phyloP scores from a whole-genome alignment of 192 early-diverging fungal genomes.

The Coemansia sp. region DNA sequence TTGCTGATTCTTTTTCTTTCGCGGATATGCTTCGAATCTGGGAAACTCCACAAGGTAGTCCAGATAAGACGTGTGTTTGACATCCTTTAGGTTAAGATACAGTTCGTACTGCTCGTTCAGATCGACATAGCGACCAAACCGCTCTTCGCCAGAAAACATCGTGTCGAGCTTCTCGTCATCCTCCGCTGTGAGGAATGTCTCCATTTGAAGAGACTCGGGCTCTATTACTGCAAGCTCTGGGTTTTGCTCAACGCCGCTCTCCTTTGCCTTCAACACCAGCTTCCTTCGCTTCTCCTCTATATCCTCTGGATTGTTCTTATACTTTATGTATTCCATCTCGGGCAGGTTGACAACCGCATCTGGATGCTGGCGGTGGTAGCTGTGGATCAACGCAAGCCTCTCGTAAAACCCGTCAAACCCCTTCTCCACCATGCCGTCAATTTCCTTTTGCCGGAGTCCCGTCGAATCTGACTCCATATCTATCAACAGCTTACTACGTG shows the following conservation, averaged over 20 bases:
- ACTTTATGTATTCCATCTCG: conserved; percentile 74
- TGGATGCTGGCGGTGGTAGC: conserved; percentile 76
- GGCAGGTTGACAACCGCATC: conserved; percentile 75
- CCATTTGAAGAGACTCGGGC: neutral
- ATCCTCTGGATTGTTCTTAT: conserved; percentile 49
- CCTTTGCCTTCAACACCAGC: conserved; percentile 28
- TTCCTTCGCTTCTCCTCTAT: conserved; percentile 53
- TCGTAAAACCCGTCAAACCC: conserved; percentile 86
- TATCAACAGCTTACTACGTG: conserved; percentile 61
- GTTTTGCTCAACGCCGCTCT: conserved; percentile 14
- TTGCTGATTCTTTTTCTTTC: conserved; percentile 7
- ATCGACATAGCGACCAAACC: conserved; percentile 81
- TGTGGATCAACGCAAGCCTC: conserved; percentile 78
- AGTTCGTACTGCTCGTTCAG: conserved; percentile 74
- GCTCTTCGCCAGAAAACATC: conserved; percentile 93
- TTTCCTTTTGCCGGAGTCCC: conserved; percentile 70
- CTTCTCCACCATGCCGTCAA: conserved; percentile 65
- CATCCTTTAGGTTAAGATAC: conserved; percentile 78
- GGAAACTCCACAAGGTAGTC: conserved; percentile 58
- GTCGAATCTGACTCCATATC: conserved; percentile 71
- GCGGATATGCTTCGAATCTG: conserved; percentile 21
- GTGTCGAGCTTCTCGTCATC: conserved; percentile 62
- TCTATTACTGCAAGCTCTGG: conserved; percentile 4
- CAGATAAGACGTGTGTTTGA: conserved; percentile 54
- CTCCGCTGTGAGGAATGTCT: conserved; percentile 51